These are phyloP conservation scores for Lippia alba DNA, from an alignment of 305 asterid genomes.

Conservation along the genomic window DNA sequence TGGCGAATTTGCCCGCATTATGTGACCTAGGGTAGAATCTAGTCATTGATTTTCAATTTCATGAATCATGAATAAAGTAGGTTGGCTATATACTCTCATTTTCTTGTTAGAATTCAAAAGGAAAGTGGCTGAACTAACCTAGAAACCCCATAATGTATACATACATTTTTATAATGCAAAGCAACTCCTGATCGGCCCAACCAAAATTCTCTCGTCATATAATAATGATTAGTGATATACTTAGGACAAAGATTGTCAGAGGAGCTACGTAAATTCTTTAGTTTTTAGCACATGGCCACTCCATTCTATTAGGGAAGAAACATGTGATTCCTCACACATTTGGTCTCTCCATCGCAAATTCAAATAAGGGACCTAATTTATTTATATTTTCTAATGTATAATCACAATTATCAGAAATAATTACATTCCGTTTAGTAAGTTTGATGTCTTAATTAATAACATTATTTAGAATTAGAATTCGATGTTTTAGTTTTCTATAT, in stretches of 20 bases:
- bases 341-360: background rate
- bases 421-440: no score
- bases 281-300: constrained; percentile 48
- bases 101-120: constrained; percentile 17
- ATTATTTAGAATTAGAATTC: no score
- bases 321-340: constrained; percentile 35
- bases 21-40: no score
- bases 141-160: background rate
- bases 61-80: no score
- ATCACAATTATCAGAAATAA: no score
- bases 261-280: constrained; percentile 33
- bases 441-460: no score
- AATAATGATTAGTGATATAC: constrained; percentile 25
- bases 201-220: constrained; percentile 39
- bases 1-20: no score
- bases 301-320: constrained; percentile 43
- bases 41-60: no score
- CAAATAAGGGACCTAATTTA: background rate
- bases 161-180: background rate
- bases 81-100: background rate
- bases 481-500: no score
- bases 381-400: no score
- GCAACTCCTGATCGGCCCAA: constrained; percentile 36
- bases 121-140: constrained; percentile 27
- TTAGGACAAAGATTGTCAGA: constrained; percentile 41